A percentile compares a stretch with the other conserved stretches of the same genome.
These are phyloP conservation scores for Fusarium pininemorale DNA, from an alignment of 2,329 filamentous ascomycete genomes.

Conservation along the genomic window DNA sequence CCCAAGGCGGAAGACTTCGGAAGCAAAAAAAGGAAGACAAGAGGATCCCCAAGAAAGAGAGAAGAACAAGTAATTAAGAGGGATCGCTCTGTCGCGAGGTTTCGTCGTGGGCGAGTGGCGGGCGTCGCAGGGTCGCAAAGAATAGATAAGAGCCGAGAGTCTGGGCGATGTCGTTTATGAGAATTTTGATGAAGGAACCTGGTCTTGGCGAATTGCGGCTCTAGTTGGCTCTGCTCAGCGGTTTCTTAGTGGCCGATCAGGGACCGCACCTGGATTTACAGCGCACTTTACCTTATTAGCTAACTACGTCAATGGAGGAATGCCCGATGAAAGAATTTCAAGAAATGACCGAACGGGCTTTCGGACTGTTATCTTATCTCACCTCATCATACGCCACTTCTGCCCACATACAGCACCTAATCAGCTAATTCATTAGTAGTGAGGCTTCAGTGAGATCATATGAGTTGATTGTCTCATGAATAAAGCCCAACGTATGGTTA, in stretches of 20 bases:
- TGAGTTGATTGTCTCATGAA: neutral
- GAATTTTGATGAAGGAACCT: conserved; percentile 29
- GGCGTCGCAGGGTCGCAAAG: conserved; percentile 28
- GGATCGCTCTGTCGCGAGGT: conserved; percentile 12
- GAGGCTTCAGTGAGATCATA: neutral
- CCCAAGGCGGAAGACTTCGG: conserved; percentile 14
- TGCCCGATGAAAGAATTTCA: conserved; percentile 22
- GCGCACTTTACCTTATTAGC: neutral
- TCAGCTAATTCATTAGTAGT: neutral
- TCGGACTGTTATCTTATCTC: conserved; percentile 11
- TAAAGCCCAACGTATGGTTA: neutral
- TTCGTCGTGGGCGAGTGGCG: conserved; percentile 1
- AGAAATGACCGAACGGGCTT: neutral
- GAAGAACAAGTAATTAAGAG: neutral
- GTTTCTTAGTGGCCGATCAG: conserved; percentile 23
- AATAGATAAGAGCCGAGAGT: conserved; percentile 18
- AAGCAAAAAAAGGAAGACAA: conserved; percentile 7
- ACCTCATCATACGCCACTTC: neutral
- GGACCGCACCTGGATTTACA: conserved; percentile 2
- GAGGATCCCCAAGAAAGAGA: conserved; percentile 18
- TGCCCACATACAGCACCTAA: neutral
- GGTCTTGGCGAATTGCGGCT: conserved; percentile 30
- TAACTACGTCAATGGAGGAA: neutral
- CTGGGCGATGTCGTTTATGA: conserved; percentile 30
- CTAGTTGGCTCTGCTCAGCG: conserved; percentile 22